Evolutionary conservation across 2,329 filamentous ascomycete genomes (phyloP), one percentile per base, ranked within the genome.

Genomic region (Aureobasidium pullulans): DNA sequence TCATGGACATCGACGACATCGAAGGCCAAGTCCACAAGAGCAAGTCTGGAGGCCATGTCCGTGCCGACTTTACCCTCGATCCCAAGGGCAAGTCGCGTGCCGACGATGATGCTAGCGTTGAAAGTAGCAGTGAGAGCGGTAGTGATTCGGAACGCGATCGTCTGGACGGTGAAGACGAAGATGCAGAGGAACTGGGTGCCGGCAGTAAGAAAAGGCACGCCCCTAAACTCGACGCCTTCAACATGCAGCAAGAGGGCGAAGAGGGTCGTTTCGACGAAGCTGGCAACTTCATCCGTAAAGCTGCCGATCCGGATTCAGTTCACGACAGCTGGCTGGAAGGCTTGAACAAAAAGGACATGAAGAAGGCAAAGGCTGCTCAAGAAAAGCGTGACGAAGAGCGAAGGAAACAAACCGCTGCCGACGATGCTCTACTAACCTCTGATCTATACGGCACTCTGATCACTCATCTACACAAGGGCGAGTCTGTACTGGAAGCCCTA

Each of bases 271-370:
- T 96, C 68, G 94, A 99, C 70, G 88, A 94, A 66, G 78, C 86
- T 1, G 93, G 93, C 9, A 99, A 97, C 72, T 99, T 86, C 71
- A 84, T 99, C 46, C 85, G 94, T 60, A 95, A 95, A 72, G 92
- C 92, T 0, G 83, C 77, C 8, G 94, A 99, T 67, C 90, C 90
- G 0, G 91, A 97, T 66, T 90, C 92, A 0, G 84, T 89, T 28
- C 91, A 99, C 72, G 94, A 99, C 75, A 83, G 82, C 34, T 99
- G 94, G 94, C 76, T 99, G 19, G 89, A 96, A 46, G 94, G 94
- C 0, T 77, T 96, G 19, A 94, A 88, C 65, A 96, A 96, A 72
- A 96, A 93, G 72, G 91, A 96, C 61, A 96, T 97, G 80, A 89
- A 85, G 70, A 86, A 84, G 63, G 94, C 94, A 0, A 90, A 86